Evolutionary conservation across 805 yeast species (phyloP).

Genomic region (Citeromyces matritensis): DNA sequence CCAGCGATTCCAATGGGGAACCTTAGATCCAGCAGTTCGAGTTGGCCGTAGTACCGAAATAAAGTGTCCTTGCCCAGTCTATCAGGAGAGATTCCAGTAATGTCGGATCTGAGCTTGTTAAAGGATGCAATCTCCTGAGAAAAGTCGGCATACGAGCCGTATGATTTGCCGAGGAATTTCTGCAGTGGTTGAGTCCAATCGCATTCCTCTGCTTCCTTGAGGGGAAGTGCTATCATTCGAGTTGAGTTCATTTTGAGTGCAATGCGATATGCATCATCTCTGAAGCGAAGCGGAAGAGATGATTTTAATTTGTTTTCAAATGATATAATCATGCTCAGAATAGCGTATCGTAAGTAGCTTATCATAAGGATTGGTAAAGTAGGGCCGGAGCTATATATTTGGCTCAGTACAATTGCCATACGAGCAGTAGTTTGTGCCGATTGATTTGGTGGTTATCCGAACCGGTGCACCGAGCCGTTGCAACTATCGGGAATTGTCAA

Average conservation of each 20-base stretch:
- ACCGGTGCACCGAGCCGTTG: too few species aligned
- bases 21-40: constrained; percentile 68
- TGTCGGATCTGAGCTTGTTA: constrained; percentile 44
- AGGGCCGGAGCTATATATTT: too few species aligned
- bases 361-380: too few species aligned
- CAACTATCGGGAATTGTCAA: too few species aligned
- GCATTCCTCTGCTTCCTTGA: constrained; percentile 34
- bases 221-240: constrained; percentile 13
- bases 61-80: constrained; percentile 31
- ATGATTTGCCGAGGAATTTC: constrained; percentile 38
- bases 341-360: too few species aligned
- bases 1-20: constrained; percentile 43
- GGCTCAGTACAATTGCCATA: too few species aligned
- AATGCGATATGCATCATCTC: too few species aligned
- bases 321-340: too few species aligned
- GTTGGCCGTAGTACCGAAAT: constrained; percentile 62
- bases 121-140: constrained; percentile 37
- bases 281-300: too few species aligned
- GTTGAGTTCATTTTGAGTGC: constrained; percentile 4
- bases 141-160: constrained; percentile 48
- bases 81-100: constrained; percentile 30
- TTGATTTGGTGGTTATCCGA: too few species aligned
- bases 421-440: too few species aligned
- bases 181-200: constrained; percentile 56
- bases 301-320: too few species aligned